Evolutionary conservation across 805 yeast genomes (phyloP).

Genomic region (Wickerhamomyces ciferrii): DNA sequence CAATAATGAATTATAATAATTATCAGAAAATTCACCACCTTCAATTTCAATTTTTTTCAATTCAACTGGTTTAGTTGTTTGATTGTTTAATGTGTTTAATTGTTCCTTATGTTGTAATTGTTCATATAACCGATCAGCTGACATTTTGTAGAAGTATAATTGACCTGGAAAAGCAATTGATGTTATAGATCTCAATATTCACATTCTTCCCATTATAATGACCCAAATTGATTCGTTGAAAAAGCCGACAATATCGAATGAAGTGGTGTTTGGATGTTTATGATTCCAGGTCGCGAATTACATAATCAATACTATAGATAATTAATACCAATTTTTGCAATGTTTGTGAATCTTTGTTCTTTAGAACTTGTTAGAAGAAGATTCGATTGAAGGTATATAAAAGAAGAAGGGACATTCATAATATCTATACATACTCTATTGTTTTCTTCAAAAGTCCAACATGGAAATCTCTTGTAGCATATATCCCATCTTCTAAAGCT

Average conservation of each 20-base stretch:
- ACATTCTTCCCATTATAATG: not conserved
- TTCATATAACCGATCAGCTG: not conserved
- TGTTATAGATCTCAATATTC: too few relatives aligned
- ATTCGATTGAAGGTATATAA: too few relatives aligned
- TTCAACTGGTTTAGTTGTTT: constrained; percentile 15
- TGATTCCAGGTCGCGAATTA: too few relatives aligned
- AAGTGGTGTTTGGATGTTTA: not conserved
- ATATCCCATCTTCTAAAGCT: constrained; percentile 13
- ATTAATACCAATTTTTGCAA: too few relatives aligned
- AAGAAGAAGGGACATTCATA: too few relatives aligned
- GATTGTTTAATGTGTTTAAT: constrained; percentile 7
- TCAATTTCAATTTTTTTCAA: constrained; percentile 13
- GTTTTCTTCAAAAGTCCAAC: constrained; percentile 11
- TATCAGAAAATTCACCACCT: constrained; percentile 32
- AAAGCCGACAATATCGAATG: not conserved
- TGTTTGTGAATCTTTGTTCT: too few relatives aligned
- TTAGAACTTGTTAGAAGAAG: too few relatives aligned
- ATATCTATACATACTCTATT: not conserved
- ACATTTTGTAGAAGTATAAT: not conserved
- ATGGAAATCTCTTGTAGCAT: constrained; percentile 16
- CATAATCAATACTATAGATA: too few relatives aligned
- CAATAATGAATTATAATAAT: constrained; percentile 41
- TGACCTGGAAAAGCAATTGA: not conserved
- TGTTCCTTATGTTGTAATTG: constrained; percentile 1
- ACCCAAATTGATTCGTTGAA: not conserved